Base-by-base conservation (phyloP, 2,329 filamentous ascomycete species). In the Phialocephala sp. region DNA sequence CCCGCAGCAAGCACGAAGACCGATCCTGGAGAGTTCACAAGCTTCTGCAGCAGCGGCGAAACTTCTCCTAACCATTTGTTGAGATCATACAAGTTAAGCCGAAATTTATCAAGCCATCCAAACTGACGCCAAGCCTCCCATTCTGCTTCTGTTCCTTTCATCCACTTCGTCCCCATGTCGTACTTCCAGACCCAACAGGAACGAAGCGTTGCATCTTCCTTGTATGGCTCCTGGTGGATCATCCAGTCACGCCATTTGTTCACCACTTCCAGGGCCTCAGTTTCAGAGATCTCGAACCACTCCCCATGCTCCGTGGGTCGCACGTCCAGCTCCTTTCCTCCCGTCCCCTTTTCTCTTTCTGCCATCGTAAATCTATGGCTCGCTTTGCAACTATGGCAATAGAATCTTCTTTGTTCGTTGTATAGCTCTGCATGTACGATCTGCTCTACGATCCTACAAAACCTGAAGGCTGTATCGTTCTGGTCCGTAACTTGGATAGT, bases 221-320 rank as follows among this genome's bases (percentile, higher is more conserved):
- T 27, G 61, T 63, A 63, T 24, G 61, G 55, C 43, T 63, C 32
- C 20, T 32, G n/a, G 14, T 59, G 22, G 37, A 67, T 43, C 35
- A 66, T 35, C 63, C 66, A 68, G 12, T n/a, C n/a, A n/a, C 63
- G 59, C 59, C 66, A 68, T 41, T 39, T 63, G 35, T 66, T 32
- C 12, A 66, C 37, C 18, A 65, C 60, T 52, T 63, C 56, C 27
- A 63, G 18, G 18, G 66, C 66, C 20, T 45, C 9, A 41, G 22
- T 8, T 24, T 60, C 52, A 3, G 43, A 27, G 36, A 63, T 58
- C 32, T 65, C 56, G 11, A 59, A 65, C 63, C 66, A 65, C 32
- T 65, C 66, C 4, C 12, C 32, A 52, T 65, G 62, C 39, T 45
- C 58, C 35, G 39, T 60, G 58, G 39, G 24, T 47, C n/a, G 43